Base-by-base conservation (phyloP, 306 rosid genomes). In the Fragaria ananassa region DNA sequence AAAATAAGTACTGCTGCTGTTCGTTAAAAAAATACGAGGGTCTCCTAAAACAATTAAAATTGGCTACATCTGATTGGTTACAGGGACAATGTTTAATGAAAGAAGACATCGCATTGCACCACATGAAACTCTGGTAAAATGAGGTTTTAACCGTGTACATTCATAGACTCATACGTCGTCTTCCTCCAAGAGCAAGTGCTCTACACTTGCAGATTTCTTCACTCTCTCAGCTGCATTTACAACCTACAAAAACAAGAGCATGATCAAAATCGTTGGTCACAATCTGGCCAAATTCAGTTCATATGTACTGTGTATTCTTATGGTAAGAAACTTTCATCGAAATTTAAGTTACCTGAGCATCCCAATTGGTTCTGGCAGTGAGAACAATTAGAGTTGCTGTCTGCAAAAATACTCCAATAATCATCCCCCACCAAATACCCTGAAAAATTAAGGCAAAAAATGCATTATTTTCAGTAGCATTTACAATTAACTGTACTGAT, bases 341-440 rank as follows among this genome's bases (percentile, higher is more conserved):
- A 67, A 11, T 60, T 46, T 50, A 35, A 58, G 35, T 73, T 70
- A 91, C 96, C 93, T 91, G 91, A 10, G 76, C 74, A 61, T 81
- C 45, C 93, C 96, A 91, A 44, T 91, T 81, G 68, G 96, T 87
- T 78, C 89, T 86, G 6, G 82, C 89, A 7, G 93, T 89, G 13
- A 91, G 74, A 71, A 91, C 54, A 57, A 89, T 80, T 31, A 87
- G 90, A 70, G 88, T 68, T 4, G 46, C 1, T 80, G 96, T 91
- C 76, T 91, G 96, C 75, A 87, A n/a, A 74, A 87, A 68, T 79
- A 91, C 93, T 76, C 92, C 96, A 79, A 87, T 74, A 73, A 91
- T 81, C 93, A 89, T 86, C 2, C 92, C 93, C 96, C 96, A 90
- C 91, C 91, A 89, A 15, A 89, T 91, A 6, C 91, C 96, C 93